Evolutionary conservation across 306 rosid genomes (phyloP).

Genomic region (Fragaria nilgerrensis): DNA sequence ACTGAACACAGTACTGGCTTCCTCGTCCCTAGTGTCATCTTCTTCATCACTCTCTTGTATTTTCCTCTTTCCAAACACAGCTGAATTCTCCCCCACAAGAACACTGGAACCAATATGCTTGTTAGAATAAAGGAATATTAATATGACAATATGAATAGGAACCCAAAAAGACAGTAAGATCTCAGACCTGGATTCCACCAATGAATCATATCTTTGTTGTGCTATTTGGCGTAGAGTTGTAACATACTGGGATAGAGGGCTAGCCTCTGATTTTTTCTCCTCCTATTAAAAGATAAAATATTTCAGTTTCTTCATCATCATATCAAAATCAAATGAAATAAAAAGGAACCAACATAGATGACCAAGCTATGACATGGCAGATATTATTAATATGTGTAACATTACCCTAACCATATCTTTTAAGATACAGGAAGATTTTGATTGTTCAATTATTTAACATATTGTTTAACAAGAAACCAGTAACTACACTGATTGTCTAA

Average conservation of each 20-base stretch:
- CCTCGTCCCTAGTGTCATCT: slow-evolving; percentile 38
- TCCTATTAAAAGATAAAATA: slow-evolving; percentile 41
- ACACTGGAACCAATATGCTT: slow-evolving; percentile 48
- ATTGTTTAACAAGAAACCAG: background rate
- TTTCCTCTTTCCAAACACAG: slow-evolving; percentile 52
- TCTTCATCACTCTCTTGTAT: slow-evolving; percentile 60
- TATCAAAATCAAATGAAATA: background rate
- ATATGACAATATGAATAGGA: slow-evolving; percentile 23
- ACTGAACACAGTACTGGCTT: slow-evolving; percentile 61
- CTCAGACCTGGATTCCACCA: slow-evolving; percentile 74
- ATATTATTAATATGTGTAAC: background rate
- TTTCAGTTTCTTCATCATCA: background rate
- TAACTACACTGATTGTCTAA: background rate
- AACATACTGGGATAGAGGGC: slow-evolving; percentile 63
- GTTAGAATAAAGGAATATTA: slow-evolving; percentile 35
- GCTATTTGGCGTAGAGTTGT: slow-evolving; percentile 60
- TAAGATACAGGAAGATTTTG: background rate
- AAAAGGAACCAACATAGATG: background rate
- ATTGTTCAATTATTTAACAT: background rate
- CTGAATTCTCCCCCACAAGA: slow-evolving; percentile 68
- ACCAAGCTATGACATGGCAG: background rate
- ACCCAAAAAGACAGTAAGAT: slow-evolving; percentile 5
- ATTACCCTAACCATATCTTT: background rate
- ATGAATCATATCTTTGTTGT: slow-evolving; percentile 46
- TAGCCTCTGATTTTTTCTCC: slow-evolving; percentile 53